Evolutionary conservation across 116 monocot genomes (phyloP), one percentile per base, ranked within the genome.

Genomic region (Zostera marina): DNA sequence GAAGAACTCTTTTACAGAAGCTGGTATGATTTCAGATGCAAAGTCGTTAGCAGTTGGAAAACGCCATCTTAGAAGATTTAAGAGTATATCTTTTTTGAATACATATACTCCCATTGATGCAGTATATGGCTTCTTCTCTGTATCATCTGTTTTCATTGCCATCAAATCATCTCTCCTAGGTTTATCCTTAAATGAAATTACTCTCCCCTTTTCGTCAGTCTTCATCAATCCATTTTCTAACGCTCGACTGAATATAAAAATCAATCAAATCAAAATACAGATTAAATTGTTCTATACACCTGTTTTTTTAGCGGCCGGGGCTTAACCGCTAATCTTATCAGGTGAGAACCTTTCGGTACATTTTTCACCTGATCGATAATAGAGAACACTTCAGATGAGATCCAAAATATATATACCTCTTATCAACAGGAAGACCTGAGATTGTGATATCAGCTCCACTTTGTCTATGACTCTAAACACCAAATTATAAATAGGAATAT

Each of bases 31-130:
- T 76, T 94, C 93, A 17, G 93, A 94, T 71, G 84, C 93, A 53
- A 94, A 94, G 71, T 94, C 93, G 73, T 94, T 94, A 65, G 93
- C 81, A 46, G 93, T 94, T 56, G 93, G 93, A 66, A 94, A 94
- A 60, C 88, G 81, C 93, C 93, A 94, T 81, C 93, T 82, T 49
- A 94, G 49, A 73, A 94, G 68, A 64, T 94, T 94, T 49, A 94
- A 48, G 74, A 94, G 88, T 60, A 88, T 73, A 0, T 94, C 94
- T 59, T 88, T 94, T 75, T 88, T 94, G 71, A 94, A 94, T 9
- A 94, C 63, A 65, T 88, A 94, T 9, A 94, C 81, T 39, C 94
- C 94, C 94, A 94, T 94, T 17, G 94, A 94, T 43, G 94, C 94
- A 55, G 88, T 85, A 48, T 88, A 94, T 39, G 94, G 94, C 40